Evolutionary conservation across 75 land plant species (phyloP), one percentile per base, ranked within the genome.

Genomic region (Picea glauca): DNA sequence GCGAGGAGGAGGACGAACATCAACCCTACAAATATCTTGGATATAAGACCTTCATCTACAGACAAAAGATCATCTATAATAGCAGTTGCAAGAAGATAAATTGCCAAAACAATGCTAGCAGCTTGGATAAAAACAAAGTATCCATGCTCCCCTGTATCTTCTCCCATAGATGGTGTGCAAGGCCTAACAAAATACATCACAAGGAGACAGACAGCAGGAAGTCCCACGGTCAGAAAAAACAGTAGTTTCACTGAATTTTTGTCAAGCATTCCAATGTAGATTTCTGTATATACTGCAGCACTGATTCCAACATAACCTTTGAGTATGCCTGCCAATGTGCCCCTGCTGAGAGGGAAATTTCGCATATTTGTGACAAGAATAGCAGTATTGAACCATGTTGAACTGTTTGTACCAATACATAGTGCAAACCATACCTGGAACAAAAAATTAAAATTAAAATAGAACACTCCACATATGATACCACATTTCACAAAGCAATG

Each of bases 301-400:
- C 95, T 94, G 0, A 96, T 86, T 13, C 99, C 99, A 58, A 85
- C 80, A 78, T 90, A 96, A 26, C 98, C 99, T 83, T 96, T 96
- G 26, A 96, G 91, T 74, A 96, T 81, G 33, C 99, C 99, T 58
- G 97, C 94, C 74, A 96, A 86, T 15, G 90, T 87, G n/a, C 99
- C 99, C 43, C 99, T 81, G 57, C 88, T 88, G 54, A 85, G 85
- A 74, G 98, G 98, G 75, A 96, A 96, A 87, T 93, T 96, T 50
- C 99, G 84, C 92, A 95, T 90, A 86, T 95, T 93, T 61, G 98
- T 93, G 15, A 95, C 98, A 77, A 95, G 93, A 26, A 87, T 91
- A 38, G 85, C 98, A 21, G 98, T 95, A 59, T 93, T 91, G 38
- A 95, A 76, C 93, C 93, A 95, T 43, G 98, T 91, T 64, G 81